These are phyloP conservation scores for Begonia peltatifolia DNA, from an alignment of 306 rosid genomes.

Conservation along the genomic window DNA sequence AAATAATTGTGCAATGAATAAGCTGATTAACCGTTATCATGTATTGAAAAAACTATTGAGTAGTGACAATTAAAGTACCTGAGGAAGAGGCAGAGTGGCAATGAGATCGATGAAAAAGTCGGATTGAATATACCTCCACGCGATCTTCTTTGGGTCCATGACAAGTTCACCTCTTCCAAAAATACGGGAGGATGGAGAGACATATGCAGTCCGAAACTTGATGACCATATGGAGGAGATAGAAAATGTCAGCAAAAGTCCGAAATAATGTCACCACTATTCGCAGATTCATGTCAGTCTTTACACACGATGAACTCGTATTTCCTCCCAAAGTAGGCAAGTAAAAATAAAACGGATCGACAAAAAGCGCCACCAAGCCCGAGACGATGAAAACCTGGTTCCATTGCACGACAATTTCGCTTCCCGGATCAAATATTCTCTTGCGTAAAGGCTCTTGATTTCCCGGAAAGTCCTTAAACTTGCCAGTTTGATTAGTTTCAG, in stretches of 20 bases:
- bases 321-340: conserved; percentile 49
- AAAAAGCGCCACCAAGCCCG: conserved; percentile 70
- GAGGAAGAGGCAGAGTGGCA: conserved; percentile 92
- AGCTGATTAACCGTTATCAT: too few relatives aligned
- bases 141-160: conserved; percentile 88
- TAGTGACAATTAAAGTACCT: conserved; percentile 26
- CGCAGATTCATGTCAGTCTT: conserved; percentile 58
- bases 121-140: conserved; percentile 60
- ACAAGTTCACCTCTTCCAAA: conserved; percentile 98
- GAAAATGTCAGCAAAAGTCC: conserved; percentile 75
- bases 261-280: conserved; percentile 67
- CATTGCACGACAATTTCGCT: conserved; percentile 77
- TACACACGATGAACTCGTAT: conserved; percentile 32
- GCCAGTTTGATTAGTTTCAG: conserved; percentile 30
- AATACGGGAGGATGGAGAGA: conserved; percentile 87
- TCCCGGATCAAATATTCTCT: conserved; percentile 82
- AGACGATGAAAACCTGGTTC: conserved; percentile 75
- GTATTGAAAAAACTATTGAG: too few relatives aligned
- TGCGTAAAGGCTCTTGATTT: conserved; percentile 70
- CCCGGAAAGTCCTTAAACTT: conserved; percentile 61
- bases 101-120: conserved; percentile 89
- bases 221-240: conserved; percentile 75
- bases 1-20: too few relatives aligned
- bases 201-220: conserved; percentile 88
- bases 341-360: conserved; percentile 83